Evolutionary conservation across 257 asterid species (phyloP).

Genomic region (Scutellaria minor): DNA sequence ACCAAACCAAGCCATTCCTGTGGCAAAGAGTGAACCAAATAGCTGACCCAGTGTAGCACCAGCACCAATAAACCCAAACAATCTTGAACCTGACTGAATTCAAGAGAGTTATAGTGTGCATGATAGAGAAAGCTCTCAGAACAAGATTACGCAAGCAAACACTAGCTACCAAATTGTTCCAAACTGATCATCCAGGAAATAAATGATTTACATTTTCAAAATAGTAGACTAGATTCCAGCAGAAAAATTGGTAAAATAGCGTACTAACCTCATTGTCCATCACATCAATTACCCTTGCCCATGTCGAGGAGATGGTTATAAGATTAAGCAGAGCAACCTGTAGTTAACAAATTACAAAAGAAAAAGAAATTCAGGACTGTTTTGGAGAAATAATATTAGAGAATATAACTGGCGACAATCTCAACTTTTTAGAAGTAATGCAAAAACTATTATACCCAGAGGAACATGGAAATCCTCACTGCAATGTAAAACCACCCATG

Average conservation of each 20-base stretch:
- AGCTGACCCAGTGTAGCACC: conserved; percentile 99
- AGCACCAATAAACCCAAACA: conserved; percentile 99
- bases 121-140: conserved; percentile 22
- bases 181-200: conserved; percentile 6
- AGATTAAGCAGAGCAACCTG: conserved; percentile 98
- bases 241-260: conserved; percentile 26
- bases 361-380: conserved; percentile 11
- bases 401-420: conserved; percentile 4
- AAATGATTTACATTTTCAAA: conserved; percentile 25
- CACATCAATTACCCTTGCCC: conserved; percentile 98
- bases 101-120: conserved; percentile 50
- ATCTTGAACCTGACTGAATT: conserved; percentile 99
- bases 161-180: conserved; percentile 15
- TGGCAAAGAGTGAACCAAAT: conserved; percentile 91
- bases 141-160: conserved; percentile 27
- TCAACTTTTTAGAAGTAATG: conserved; percentile 28
- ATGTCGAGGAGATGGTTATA: conserved; percentile 94
- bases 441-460: conserved; percentile 69
- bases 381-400: conserved; percentile 7
- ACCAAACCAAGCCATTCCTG: conserved; percentile 97
- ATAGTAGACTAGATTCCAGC: conserved; percentile 25
- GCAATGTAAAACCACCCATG: conserved; percentile 83
- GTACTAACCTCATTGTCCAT: conserved; percentile 91
- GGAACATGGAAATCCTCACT: conserved; percentile 87
- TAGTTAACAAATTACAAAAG: conserved; percentile 27